phyloP scores from a whole-genome alignment of 495 filamentous ascomycete species.

The Coniosporium apollinis region DNA sequence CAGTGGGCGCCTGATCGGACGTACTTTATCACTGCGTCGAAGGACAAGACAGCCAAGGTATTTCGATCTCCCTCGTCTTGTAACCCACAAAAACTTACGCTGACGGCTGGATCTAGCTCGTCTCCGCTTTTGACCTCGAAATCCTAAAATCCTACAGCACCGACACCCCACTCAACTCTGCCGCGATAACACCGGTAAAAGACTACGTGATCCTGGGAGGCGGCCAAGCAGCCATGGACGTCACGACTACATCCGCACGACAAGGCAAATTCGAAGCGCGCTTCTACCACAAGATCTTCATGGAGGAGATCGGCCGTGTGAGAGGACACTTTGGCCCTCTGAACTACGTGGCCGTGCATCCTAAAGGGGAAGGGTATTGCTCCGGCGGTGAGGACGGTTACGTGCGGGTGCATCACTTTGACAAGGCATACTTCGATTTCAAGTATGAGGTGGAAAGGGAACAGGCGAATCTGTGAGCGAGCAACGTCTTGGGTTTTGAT shows the following conservation, averaged over 20 bases:
- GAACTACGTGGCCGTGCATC: constrained; percentile 78
- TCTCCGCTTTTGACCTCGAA: constrained; percentile 67
- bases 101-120: constrained; percentile 35
- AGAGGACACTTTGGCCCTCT: constrained; percentile 93
- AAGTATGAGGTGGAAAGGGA: constrained; percentile 90
- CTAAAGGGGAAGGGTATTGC: constrained; percentile 76
- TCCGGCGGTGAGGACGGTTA: constrained; percentile 96
- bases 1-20: constrained; percentile 90
- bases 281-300: constrained; percentile 98
- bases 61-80: constrained; percentile 1
- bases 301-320: constrained; percentile 94
- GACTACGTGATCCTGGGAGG: constrained; percentile 94
- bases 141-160: constrained; percentile 79
- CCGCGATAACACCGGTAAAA: constrained; percentile 82
- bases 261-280: constrained; percentile 98
- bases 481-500: too few relatives aligned
- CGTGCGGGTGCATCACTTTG: constrained; percentile 95
- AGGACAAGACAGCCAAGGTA: constrained; percentile 94
- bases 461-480: constrained; percentile 6
- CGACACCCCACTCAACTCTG: constrained; percentile 95
- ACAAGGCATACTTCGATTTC: constrained; percentile 97
- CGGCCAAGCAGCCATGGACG: constrained; percentile 97
- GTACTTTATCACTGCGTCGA: constrained; percentile 93
- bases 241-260: constrained; percentile 82
- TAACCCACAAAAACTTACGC: background rate